Evolutionary conservation across 345 rosid genomes (phyloP), one percentile per base, ranked within the genome.

Genomic region (Lagerstroemia speciosa): DNA sequence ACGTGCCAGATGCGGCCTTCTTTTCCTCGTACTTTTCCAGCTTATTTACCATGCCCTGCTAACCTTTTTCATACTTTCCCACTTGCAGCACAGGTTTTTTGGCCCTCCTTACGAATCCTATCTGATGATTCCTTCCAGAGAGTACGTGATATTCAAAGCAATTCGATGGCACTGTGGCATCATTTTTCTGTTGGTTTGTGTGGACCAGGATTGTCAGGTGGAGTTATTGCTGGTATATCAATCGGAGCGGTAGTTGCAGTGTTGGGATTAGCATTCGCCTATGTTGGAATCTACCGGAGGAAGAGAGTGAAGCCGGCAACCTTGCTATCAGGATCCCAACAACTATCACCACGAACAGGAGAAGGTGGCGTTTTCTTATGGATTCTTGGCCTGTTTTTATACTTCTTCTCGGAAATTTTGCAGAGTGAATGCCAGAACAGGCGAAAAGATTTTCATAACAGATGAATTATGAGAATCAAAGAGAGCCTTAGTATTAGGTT

Each of bases 81-180:
- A 74, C 81, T 79, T 87, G 86, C 86, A 90, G 96, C 81, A 43
- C 77, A 76, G 81, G 92, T 83, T 85, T 77, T 76, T 75, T 78
- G 79, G 67, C 82, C 80, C 77, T 70, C 46, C 72, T 19, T 81
- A n/a, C 36, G 48, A 63, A 63, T 29, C 33, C 55, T 75, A 50
- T 78, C 24, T 32, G 72, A 78, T 65, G 36, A 65, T 41, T 55
- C 65, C 53, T 67, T 70, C 58, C 60, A 70, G 24, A 45, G 32
- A 73, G 69, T 63, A 67, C 60, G 69, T 71, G 68, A 67, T 10
- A 34, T 10, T 26, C 57, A 29, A 43, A 31, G 52, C 41, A 4
- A 62, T 70, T 10, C 11, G 33, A 14, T 1, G 37, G 66, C 6
- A 27, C 17, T 27, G 31, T 58, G 40, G n/a, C 17, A 24, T 62